A percentile compares a stretch with the other conserved stretches of the same genome.
These are phyloP conservation scores for Chrysanthemum makinoi DNA, from an alignment of 129 eudicot genomes.

Conservation along the genomic window DNA sequence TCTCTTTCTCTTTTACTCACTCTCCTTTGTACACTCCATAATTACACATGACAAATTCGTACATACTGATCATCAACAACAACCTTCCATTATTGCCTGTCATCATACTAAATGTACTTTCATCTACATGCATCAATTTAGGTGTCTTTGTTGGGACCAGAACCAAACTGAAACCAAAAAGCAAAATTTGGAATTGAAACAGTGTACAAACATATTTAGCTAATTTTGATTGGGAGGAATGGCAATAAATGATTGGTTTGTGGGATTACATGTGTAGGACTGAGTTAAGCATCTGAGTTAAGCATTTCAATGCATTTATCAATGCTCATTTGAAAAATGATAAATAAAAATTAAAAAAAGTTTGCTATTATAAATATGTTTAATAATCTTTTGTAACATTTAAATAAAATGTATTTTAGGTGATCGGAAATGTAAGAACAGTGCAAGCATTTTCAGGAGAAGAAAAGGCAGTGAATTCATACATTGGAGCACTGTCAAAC, in stretches of 20 bases:
- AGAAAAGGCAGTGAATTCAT: constrained; percentile 82
- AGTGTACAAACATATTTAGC: too few relatives aligned
- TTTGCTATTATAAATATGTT: background rate
- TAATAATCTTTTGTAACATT: background rate
- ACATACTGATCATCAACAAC: background rate
- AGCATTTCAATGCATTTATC: too few relatives aligned
- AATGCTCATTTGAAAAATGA: too few relatives aligned
- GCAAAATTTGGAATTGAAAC: too few relatives aligned
- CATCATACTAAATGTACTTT: background rate
- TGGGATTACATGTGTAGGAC: too few relatives aligned
- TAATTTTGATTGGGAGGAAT: too few relatives aligned
- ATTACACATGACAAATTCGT: background rate
- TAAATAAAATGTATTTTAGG: constrained; percentile 35
- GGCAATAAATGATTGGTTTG: too few relatives aligned
- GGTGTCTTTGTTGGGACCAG: too few relatives aligned
- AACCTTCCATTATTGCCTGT: background rate
- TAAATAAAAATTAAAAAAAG: too few relatives aligned
- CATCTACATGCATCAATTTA: too few relatives aligned
- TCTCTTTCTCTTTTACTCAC: constrained; percentile 19
- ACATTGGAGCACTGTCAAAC: constrained; percentile 54
- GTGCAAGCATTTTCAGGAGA: constrained; percentile 99
- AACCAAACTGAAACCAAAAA: too few relatives aligned
- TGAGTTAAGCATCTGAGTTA: too few relatives aligned
- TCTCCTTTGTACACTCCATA: background rate
- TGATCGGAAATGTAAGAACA: constrained; percentile 91